Evolutionary conservation across 2,329 filamentous ascomycete species (phyloP), one percentile per base, ranked within the genome.

Genomic region (Lasiodiplodia theobromae): DNA sequence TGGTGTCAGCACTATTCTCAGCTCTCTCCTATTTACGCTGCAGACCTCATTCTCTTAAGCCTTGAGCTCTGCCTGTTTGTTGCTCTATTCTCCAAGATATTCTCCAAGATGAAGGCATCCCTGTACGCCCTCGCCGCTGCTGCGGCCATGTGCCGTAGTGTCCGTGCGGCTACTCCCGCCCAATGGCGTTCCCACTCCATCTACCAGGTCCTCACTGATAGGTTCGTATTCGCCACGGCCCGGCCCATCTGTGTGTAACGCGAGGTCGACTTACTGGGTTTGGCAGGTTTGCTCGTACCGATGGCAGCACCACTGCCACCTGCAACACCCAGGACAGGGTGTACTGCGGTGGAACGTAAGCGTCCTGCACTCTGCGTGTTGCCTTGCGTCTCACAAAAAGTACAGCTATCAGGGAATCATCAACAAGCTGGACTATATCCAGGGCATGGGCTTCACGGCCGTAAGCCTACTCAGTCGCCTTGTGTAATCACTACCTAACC

Each of bases 351-450:
- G 60, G 60, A 64, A 52, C 60, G 60, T 64, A n/a, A 52, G 65
- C 38, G 4, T 7, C 14, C 18, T 16, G 23, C 10, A 40, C 16
- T 38, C 38, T 5, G 3, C 25, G 10, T n/a, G 2, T 16, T 21
- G 18, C 14, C 51, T 4, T 12, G 21, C 4, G 34, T 37, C 7
- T 51, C 56, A 44, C 23, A 44, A 34, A 31, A 16, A 10, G 16
- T 34, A n/a, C 54, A 60, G 56, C 23, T 91, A 86, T 74, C 77
- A 81, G 65, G 89, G 89, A 7, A 81, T 91, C 37, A 82, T 85
- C 71, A 82, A 86, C 69, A 83, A 87, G 70, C 82, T 90, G 51
- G 88, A 89, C 76, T 90, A 90, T 74, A 89, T 90, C 74, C 82
- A 87, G 73, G 83, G 83, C 56, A 86, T 89, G 84, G 87, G 86